Base-by-base conservation (phyloP, 2,329 filamentous ascomycete genomes). In the Parafenestella ontariensis region DNA sequence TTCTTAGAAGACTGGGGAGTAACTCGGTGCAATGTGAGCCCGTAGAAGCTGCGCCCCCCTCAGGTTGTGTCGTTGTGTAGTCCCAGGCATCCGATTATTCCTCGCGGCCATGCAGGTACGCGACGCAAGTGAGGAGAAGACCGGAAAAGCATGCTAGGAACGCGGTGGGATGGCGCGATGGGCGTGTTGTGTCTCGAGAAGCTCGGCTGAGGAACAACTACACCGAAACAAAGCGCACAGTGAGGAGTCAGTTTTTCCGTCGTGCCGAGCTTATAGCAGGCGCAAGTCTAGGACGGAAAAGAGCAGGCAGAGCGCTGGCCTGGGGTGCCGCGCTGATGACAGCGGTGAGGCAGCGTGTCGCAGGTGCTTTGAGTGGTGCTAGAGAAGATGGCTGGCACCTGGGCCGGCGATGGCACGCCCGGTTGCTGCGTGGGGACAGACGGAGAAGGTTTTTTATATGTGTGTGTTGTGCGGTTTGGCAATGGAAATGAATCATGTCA, bases 221-320 rank as follows among this genome's bases (percentile, higher is more conserved):
- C 53, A 61, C 66, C 67, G 67, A 68, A 65, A 65, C 62, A 70
- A 70, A 69, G 61, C 67, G 65, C 52, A 45, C 31, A 36, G 40
- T 18, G 33, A 36, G 31, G 47, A 33, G 42, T 49, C 56, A 52
- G 46, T 58, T 59, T 34, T 54, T 52, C 59, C 59, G 64, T 49
- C 39, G 49, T 63, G 56, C 66, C 66, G 65, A 69, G 65, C 61
- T 64, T 61, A 61, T 46, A 36, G 28, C 37, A 39, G 46, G 43
- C 18, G 37, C 26, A 37, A 9, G 29, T 46, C 37, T 41, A 51
- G 33, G 39, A 56, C 53, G 59, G 61, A 67, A 62, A 66, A 61
- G 15, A 48, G 56, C 48, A 58, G 46, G 61, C 57, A 49, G 36
- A 46, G 10, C 41, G 49, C 18, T 47, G 23, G n/a, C 21, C 31